Conservation (phyloP, 164 flowering plant genomes). For the Litsea cubeba region DNA sequence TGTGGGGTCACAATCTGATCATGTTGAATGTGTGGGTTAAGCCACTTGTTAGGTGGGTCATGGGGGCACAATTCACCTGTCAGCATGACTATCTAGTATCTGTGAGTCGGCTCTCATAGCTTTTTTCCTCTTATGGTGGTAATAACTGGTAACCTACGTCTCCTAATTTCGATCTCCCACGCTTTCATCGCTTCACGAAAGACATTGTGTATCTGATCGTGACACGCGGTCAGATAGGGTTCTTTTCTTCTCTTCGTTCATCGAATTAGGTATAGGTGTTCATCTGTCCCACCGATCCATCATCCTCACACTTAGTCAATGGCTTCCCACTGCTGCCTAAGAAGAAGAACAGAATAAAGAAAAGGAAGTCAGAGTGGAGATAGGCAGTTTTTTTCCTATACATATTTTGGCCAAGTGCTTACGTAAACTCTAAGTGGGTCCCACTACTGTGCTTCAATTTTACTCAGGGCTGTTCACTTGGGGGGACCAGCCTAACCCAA, state of each 20-base stretch:
- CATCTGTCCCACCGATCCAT: background rate
- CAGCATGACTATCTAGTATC: background rate
- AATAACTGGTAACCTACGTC: background rate
- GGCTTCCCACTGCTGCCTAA: background rate
- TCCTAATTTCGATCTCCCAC: constrained; percentile 3
- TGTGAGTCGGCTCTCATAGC: background rate
- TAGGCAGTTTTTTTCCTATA: background rate
- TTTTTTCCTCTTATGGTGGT: background rate
- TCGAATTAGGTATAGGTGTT: constrained; percentile 2
- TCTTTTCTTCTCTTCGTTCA: background rate
- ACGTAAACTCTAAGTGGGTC: background rate
- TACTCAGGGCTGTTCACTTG: background rate
- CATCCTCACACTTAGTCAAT: background rate
- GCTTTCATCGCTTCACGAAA: constrained; percentile 2
- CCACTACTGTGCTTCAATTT: background rate
- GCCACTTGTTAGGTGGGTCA: background rate
- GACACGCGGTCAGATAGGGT: constrained; percentile 2
- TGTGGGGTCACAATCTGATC: background rate
- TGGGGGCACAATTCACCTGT: background rate
- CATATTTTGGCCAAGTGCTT: background rate
- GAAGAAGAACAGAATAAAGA: background rate
- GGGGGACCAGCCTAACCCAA: too few relatives aligned
- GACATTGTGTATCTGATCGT: too few relatives aligned
- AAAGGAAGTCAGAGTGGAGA: too few relatives aligned
- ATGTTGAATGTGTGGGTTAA: background rate